A percentile compares a stretch with the other conserved stretches of the same genome.
These are phyloP conservation scores for Fomes fomentarius DNA, from an alignment of 1,284 basidiomycete genomes.

Conservation along the genomic window DNA sequence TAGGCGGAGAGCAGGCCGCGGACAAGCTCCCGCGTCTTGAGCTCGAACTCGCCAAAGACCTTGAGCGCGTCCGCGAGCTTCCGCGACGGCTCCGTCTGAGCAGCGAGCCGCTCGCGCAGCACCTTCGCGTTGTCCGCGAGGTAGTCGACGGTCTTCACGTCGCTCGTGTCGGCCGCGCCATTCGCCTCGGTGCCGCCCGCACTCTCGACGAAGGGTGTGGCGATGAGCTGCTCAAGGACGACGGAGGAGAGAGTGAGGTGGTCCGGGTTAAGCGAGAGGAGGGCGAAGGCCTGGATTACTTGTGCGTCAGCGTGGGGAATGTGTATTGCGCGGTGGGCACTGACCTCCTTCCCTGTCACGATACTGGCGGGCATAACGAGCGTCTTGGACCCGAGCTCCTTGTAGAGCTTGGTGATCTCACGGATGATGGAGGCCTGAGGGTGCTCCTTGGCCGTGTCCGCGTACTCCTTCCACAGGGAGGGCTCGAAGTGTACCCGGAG, in stretches of 20 bases:
- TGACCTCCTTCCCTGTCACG: constrained; percentile 45
- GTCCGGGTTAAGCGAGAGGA: constrained; percentile 45
- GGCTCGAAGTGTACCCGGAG: constrained; percentile 52
- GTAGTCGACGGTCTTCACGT: constrained; percentile 34
- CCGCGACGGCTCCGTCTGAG: constrained; percentile 42
- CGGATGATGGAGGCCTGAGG: constrained; percentile 44
- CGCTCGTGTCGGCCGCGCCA: background rate
- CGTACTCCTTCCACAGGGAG: constrained; percentile 44
- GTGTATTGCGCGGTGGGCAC: no score
- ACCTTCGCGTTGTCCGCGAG: constrained; percentile 37
- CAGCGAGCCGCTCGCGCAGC: constrained; percentile 38
- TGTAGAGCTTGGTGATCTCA: constrained; percentile 42
- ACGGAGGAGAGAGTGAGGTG: constrained; percentile 49
- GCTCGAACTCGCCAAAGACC: constrained; percentile 48
- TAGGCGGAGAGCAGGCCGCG: constrained; percentile 17
- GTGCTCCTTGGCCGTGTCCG: constrained; percentile 43
- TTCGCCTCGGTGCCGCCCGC: background rate
- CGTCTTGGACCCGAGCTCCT: constrained; percentile 42
- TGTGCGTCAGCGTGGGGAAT: background rate
- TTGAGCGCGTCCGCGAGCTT: constrained; percentile 47
- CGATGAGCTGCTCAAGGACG: constrained; percentile 46
- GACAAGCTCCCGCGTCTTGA: constrained; percentile 41
- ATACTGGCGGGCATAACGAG: constrained; percentile 58
- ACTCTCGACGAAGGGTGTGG: constrained; percentile 14
- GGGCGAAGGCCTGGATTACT: constrained; percentile 45